Base-by-base conservation (phyloP, 805 yeast species). In the Saccharomycopsis amapae region DNA sequence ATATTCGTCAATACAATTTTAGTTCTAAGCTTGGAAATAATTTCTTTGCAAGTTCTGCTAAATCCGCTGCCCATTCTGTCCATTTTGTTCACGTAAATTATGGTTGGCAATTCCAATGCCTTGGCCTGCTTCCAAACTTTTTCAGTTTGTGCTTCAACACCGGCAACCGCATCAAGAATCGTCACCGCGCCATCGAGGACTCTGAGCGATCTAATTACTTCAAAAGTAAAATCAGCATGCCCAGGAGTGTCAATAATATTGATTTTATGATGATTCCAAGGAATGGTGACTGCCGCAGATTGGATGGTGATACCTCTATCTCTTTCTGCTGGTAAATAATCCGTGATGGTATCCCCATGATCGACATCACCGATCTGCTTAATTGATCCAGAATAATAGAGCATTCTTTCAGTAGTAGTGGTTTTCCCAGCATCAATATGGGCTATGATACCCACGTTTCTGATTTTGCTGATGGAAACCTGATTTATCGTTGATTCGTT, bases 371-470 rank as follows among this genome's bases (percentile, higher is more conserved):
- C 98, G 3, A 93, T 81, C 20, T 87, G 62, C 23, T 70, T 68
- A 1, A 85, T 90, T 48, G 81, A 72, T 0, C 97, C 97, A 44
- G 89, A 73, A 60, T 84, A 89, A 59, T 74, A 90, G n/a, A 93
- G 75, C 87, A 93, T 85, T 38, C 97, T 69, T 61, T 93, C 98
- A 0, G 98, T 90, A 1, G 98, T 89, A 1, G 98, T 93, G 3
- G 98, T 93, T 63, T 93, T 93, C 0, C 98, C 98, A 2, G 98
- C 98, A 68, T 93, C 98, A 44, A 93, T 93, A 61, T 93, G 98
- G n/a, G 98, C 98, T 34, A 93, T 88, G 55, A 93, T 87, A 1
- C 98, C 98, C 28, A 93, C 85, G 63, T 93, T 90, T 50, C 98
- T 68, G 20, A 83, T 73, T 44, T 66, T 66, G n/a, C 48, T 24